Conservation (phyloP, 1,284 basidiomycete genomes). For the Boletellus dicymbophilus region DNA sequence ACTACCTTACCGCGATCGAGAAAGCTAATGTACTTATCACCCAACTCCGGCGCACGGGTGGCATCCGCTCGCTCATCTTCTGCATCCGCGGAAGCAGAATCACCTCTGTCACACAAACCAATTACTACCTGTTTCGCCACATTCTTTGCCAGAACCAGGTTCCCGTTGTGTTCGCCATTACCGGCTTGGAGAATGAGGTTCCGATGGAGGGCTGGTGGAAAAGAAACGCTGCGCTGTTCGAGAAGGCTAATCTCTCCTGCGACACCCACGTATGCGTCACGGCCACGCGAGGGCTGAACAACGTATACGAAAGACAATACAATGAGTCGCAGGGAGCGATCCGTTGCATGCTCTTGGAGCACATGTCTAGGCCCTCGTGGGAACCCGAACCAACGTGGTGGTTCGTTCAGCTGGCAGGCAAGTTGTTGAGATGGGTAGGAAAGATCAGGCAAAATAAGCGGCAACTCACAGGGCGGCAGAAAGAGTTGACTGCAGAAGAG, state of each 20-base stretch:
- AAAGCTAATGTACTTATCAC: conserved; percentile 23
- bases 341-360: conserved; percentile 17
- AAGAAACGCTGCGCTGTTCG: conserved; percentile 12
- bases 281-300: conserved; percentile 11
- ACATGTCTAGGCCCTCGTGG: conserved; percentile 21
- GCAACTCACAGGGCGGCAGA: not conserved
- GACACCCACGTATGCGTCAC: conserved; percentile 26
- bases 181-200: conserved; percentile 25
- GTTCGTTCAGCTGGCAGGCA: conserved; percentile 26
- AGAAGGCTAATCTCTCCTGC: conserved; percentile 13
- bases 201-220: conserved; percentile 29
- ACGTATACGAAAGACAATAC: conserved; percentile 16
- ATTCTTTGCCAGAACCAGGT: conserved; percentile 26
- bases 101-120: conserved; percentile 17
- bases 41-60: conserved; percentile 25
- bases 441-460: conserved; percentile 7
- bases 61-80: conserved; percentile 27
- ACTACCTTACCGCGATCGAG: conserved; percentile 19
- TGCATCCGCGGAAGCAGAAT: conserved; percentile 30
- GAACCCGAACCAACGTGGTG: conserved; percentile 14
- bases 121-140: conserved; percentile 28
- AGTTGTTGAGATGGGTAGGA: conserved; percentile 19
- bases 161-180: conserved; percentile 27
- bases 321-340: conserved; percentile 14
- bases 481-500: conserved; percentile 13